phyloP scores from a whole-genome alignment of 2,329 filamentous ascomycete species.

The Trichoderma polysporum region DNA sequence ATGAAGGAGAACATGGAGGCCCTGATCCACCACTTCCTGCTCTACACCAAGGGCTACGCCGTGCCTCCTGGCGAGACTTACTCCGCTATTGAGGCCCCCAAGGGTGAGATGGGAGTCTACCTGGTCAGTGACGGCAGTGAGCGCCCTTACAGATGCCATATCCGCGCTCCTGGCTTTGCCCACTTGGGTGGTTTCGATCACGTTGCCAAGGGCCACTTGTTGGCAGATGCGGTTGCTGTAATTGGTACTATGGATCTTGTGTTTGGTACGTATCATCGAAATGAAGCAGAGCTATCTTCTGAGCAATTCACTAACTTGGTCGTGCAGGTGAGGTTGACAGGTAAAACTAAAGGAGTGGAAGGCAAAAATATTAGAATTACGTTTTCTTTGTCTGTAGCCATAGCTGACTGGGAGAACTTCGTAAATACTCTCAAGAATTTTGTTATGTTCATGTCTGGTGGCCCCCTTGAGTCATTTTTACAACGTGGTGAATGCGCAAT shows the following conservation, averaged over 20 bases:
- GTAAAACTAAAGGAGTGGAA: slow-evolving; percentile 42
- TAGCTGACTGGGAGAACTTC: slow-evolving; percentile 38
- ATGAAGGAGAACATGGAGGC: slow-evolving; percentile 99
- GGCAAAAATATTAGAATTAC: slow-evolving; percentile 24
- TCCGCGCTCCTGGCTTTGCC: slow-evolving; percentile 93
- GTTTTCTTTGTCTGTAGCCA: slow-evolving; percentile 43
- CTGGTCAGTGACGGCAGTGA: slow-evolving; percentile 95
- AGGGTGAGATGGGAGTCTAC: slow-evolving; percentile 99
- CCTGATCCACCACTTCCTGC: slow-evolving; percentile 96
- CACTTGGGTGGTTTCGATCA: slow-evolving; percentile 95
- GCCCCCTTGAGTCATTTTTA: not conserved
- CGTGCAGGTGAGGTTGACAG: slow-evolving; percentile 60
- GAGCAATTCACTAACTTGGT: slow-evolving; percentile 34
- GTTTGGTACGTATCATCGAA: slow-evolving; percentile 62
- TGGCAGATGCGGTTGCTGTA: slow-evolving; percentile 95
- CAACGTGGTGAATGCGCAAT: not conserved
- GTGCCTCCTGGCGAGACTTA: slow-evolving; percentile 98
- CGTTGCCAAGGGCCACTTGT: slow-evolving; percentile 83
- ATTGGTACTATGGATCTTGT: slow-evolving; percentile 89
- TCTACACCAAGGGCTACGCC: slow-evolving; percentile 97
- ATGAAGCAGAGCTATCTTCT: not conserved
- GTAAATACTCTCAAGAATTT: slow-evolving; percentile 40
- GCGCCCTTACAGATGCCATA: slow-evolving; percentile 95
- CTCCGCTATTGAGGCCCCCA: slow-evolving; percentile 97
- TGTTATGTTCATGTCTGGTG: slow-evolving; percentile 25